These are phyloP conservation scores for Harringtonia lauricola DNA, from an alignment of 2,329 filamentous ascomycete genomes.

Conservation along the genomic window DNA sequence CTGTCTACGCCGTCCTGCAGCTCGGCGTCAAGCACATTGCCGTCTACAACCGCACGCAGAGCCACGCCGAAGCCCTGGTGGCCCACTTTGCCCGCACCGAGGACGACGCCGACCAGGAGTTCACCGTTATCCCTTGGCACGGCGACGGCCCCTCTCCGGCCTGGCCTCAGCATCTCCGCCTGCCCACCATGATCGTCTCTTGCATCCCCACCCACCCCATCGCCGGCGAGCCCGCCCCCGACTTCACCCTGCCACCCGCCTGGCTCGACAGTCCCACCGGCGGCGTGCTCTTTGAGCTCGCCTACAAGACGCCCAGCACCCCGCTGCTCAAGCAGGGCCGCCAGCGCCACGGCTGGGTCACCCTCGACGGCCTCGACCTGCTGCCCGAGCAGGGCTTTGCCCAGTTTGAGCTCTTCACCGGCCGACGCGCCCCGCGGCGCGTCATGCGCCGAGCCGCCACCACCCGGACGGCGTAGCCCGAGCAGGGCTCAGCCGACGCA, in stretches of 20 bases:
- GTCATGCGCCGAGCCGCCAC: conserved; percentile 51
- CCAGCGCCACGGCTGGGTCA: conserved; percentile 51
- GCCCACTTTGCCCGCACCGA: conserved; percentile 47
- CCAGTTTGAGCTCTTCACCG: conserved; percentile 67
- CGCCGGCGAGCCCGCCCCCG: conserved; percentile 47
- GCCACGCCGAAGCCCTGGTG: conserved; percentile 51
- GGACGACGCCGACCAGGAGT: conserved; percentile 18
- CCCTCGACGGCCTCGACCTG: conserved; percentile 61
- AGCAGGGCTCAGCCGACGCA: too few relatives aligned
- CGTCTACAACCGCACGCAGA: conserved; percentile 54
- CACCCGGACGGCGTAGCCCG: not conserved
- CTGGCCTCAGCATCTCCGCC: conserved; percentile 51
- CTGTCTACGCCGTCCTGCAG: conserved; percentile 62
- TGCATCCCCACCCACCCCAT: conserved; percentile 60
- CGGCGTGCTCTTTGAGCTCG: conserved; percentile 61
- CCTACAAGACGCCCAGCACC: conserved; percentile 60
- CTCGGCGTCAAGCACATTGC: conserved; percentile 64
- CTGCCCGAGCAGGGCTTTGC: conserved; percentile 66
- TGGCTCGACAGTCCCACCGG: conserved; percentile 63
- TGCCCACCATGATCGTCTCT: conserved; percentile 62
- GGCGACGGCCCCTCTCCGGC: too few relatives aligned
- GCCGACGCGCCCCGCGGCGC: conserved; percentile 55
- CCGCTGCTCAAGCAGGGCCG: conserved; percentile 54
- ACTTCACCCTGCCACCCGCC: conserved; percentile 56
- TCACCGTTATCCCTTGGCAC: conserved; percentile 44